A percentile compares a stretch with the other conserved stretches of the same genome.
These are phyloP conservation scores for Crucibulum laeve DNA, from an alignment of 768 basidiomycete species.

Conservation along the genomic window DNA sequence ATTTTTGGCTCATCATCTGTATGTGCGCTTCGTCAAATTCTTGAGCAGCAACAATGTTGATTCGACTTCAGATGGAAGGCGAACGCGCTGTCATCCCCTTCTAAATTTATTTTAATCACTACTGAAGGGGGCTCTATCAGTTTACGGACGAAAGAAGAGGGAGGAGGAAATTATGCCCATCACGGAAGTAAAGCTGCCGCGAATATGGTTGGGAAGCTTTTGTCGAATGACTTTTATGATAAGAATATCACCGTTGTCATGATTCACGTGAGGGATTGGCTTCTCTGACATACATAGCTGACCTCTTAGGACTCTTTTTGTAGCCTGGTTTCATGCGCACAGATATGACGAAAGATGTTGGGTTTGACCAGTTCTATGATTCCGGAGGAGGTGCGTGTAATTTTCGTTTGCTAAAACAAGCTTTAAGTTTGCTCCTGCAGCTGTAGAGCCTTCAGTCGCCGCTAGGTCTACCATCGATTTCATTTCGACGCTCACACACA, in stretches of 20 bases:
- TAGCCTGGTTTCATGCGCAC: slow-evolving; percentile 47
- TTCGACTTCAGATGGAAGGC: slow-evolving; percentile 11
- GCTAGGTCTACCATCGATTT: slow-evolving; percentile 34
- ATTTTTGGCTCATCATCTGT: slow-evolving; percentile 27
- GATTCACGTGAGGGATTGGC: slow-evolving; percentile 38
- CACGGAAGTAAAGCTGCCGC: slow-evolving; percentile 44
- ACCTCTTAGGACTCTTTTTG: too few species aligned
- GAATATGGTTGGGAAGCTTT: slow-evolving; percentile 43
- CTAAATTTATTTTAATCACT: slow-evolving; percentile 38
- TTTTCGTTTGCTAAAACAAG: not conserved
- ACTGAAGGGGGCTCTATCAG: slow-evolving; percentile 42
- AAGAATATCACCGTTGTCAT: slow-evolving; percentile 34
- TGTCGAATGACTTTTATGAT: slow-evolving; percentile 33
- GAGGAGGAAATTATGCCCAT: slow-evolving; percentile 45
- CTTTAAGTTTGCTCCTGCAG: slow-evolving; percentile 13
- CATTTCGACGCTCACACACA: slow-evolving; percentile 23
- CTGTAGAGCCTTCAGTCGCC: slow-evolving; percentile 39
- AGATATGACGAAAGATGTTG: slow-evolving; percentile 40
- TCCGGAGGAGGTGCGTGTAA: slow-evolving; percentile 32
- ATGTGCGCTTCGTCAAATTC: not conserved
- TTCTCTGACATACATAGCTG: too few species aligned
- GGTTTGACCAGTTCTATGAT: slow-evolving; percentile 39
- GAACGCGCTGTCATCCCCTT: slow-evolving; percentile 17
- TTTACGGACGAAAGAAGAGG: slow-evolving; percentile 37
- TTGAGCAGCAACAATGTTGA: not conserved